Base-by-base conservation (phyloP, 257 asterid species). In the Nicotiana tabacum region DNA sequence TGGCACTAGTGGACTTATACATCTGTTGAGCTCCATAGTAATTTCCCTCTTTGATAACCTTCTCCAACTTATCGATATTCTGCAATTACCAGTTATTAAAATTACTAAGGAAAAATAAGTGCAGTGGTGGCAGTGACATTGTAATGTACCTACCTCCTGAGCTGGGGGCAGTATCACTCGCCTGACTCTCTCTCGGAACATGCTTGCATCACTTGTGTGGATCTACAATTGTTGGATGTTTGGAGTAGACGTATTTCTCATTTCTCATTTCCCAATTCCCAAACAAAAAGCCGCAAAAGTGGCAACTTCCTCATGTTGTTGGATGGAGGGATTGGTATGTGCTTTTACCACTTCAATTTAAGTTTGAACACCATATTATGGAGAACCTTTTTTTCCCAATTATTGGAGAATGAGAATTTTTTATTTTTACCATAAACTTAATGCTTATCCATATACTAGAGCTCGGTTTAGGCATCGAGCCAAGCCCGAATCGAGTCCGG, bases 21-120 rank as follows among this genome's bases (percentile, higher is more conserved):
- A 96, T 92, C 89, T 96, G 99, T 84, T 93, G 99, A 84, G 99
- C 99, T 77, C 98, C 99, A 88, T 96, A 94, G 89, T 85, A 90
- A 90, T 96, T 91, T 80, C 98, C 98, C 35, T 91, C 97, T 70
- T 91, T 92, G 1, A 90, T 92, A 67, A 91, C 91, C 83, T 90
- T 92, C 89, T 89, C 93, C 57, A 94, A 82, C 92, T 94, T 96
- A 83, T 85, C 97, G 72, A 93, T 89, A 83, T 74, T 94, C 99
- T 96, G 91, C 84, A 88, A 86, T 77, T 55, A 30, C 60, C 81
- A 57, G 9, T 2, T 17, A 39, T 46, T 39, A 3, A 39, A 69
- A 32, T 80, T 21, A 48, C 15, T 65, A 15, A 37, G 77, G 21
- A 65, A 48, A 11, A 81, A 21, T 6, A 27, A 27, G 30, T 4